phyloP scores from a whole-genome alignment of 2,329 filamentous ascomycete species.

The Fusarium neocosmosporiellum region DNA sequence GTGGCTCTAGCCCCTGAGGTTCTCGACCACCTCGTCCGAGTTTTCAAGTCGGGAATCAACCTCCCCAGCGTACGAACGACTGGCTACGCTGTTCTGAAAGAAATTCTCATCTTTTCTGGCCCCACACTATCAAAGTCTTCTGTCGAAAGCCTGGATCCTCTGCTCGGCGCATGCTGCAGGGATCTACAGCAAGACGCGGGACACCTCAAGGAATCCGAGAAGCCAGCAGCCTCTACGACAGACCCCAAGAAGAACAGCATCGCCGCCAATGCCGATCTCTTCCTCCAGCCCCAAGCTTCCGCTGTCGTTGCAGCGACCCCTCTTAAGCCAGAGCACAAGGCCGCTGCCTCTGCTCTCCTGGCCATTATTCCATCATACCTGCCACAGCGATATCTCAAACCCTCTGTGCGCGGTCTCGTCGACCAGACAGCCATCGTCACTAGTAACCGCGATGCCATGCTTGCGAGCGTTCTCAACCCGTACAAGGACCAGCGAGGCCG shows the following conservation, averaged over 20 bases:
- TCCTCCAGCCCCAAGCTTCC: constrained; percentile 61
- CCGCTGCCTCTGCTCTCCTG: constrained; percentile 72
- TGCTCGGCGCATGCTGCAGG: constrained; percentile 77
- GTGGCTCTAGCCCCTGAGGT: constrained; percentile 71
- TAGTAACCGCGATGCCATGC: constrained; percentile 76
- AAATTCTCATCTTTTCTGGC: constrained; percentile 71
- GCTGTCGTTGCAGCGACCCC: constrained; percentile 47
- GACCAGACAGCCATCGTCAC: constrained; percentile 84
- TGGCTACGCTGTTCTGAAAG: constrained; percentile 69
- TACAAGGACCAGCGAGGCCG: constrained; percentile 71
- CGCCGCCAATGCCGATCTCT: constrained; percentile 76
- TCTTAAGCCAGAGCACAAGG: constrained; percentile 59
- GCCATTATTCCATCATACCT: constrained; percentile 70
- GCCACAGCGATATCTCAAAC: constrained; percentile 74
- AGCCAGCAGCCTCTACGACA: constrained; percentile 44
- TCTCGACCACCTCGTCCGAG: constrained; percentile 77
- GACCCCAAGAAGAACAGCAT: constrained; percentile 54
- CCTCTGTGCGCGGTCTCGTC: constrained; percentile 77
- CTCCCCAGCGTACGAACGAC: constrained; percentile 66
- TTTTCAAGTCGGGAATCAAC: constrained; percentile 71
- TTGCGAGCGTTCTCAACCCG: constrained; percentile 86
- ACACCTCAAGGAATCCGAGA: constrained; percentile 55
- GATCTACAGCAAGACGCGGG: constrained; percentile 73
- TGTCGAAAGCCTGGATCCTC: constrained; percentile 69
- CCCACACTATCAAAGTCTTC: constrained; percentile 73